Percentiles rank a stretch among this genome's conserved stretches.
phyloP scores from a whole-genome alignment of 192 early-diverging fungal species.

The Backusella liffmaniae region DNA sequence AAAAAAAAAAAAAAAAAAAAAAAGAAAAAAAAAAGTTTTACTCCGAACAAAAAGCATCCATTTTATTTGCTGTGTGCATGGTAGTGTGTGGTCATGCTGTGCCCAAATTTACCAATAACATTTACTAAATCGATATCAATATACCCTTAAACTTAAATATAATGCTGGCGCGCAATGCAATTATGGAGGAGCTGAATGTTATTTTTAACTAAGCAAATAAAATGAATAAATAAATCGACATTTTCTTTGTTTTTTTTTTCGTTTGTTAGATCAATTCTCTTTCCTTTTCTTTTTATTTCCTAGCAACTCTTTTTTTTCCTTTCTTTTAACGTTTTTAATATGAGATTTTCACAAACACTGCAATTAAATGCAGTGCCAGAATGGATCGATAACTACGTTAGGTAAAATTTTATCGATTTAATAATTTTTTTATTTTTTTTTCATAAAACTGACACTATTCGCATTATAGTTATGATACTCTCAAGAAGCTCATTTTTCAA shows the following conservation, averaged over 20 bases:
- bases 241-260: background rate
- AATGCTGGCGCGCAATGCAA: background rate
- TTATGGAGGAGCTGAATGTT: background rate
- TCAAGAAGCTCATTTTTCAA: slow-evolving; percentile 24
- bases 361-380: slow-evolving; percentile 87
- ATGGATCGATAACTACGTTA: slow-evolving; percentile 73
- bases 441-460: background rate
- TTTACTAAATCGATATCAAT: background rate
- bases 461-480: slow-evolving; percentile 16
- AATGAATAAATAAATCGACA: background rate
- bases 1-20: no score
- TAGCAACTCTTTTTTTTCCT: background rate
- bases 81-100: background rate
- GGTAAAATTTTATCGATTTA: slow-evolving; percentile 41
- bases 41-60: background rate
- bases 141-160: background rate
- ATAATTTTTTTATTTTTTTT: background rate
- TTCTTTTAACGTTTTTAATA: slow-evolving; percentile 20
- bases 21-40: background rate
- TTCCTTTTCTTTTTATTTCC: background rate
- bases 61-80: background rate
- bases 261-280: background rate
- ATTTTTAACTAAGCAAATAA: background rate
- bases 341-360: slow-evolving; percentile 93
- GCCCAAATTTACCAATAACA: background rate